Evolutionary conservation across 768 basidiomycete species (phyloP).

Genomic region (Glaciozyma martinii): DNA sequence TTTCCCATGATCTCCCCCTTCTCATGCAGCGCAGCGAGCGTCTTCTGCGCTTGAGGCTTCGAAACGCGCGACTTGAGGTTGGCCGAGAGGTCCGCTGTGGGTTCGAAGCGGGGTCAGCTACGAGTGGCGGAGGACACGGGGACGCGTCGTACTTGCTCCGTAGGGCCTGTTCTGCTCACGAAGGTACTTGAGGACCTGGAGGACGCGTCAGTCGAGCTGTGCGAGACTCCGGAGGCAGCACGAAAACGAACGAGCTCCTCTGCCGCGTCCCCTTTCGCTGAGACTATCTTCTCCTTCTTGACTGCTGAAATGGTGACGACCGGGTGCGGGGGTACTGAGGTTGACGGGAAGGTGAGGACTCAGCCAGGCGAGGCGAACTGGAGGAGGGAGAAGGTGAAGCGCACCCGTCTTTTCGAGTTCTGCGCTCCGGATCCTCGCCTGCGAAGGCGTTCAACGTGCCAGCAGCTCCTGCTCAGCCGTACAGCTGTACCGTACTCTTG

Average conservation of each 20-base stretch:
- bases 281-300: slow-evolving; percentile 3
- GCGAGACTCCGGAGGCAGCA: not conserved
- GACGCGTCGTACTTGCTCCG: not conserved
- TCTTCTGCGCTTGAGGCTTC: not conserved
- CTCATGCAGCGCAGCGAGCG: not conserved
- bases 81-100: not conserved
- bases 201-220: not conserved
- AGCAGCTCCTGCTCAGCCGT: no score
- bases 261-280: not conserved
- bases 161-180: not conserved
- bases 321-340: no score
- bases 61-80: not conserved
- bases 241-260: not conserved
- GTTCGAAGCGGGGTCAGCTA: not conserved
- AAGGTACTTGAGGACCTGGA: slow-evolving; percentile 1
- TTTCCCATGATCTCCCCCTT: slow-evolving; percentile 2
- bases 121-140: not conserved
- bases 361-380: no score
- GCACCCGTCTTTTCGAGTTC: no score
- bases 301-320: no score
- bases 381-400: no score
- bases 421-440: no score
- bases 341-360: no score
- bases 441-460: no score
- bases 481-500: no score